phyloP scores from a whole-genome alignment of 176 grass and related monocot genomes.

The Musa schizocarpa region DNA sequence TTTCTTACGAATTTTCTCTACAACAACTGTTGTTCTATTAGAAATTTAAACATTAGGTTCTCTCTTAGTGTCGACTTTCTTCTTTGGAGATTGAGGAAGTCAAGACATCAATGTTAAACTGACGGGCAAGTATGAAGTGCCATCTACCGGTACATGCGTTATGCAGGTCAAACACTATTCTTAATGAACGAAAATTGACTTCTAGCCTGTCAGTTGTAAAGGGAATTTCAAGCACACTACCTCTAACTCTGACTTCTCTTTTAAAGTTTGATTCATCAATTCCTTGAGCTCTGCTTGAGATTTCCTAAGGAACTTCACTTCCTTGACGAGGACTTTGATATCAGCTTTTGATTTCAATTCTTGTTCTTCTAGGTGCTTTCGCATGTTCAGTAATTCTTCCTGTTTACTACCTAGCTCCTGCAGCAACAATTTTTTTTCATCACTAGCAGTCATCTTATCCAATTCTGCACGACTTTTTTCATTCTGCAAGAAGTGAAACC shows the following conservation, averaged over 20 bases:
- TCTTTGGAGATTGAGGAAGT: background rate
- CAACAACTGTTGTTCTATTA: too few species aligned
- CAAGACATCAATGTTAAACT: background rate
- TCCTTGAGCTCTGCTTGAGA: constrained; percentile 81
- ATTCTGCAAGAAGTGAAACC: constrained; percentile 37
- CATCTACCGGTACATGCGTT: background rate
- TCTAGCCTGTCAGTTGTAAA: background rate
- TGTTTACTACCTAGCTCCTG: constrained; percentile 57
- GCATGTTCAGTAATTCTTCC: constrained; percentile 62
- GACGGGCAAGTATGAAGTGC: background rate
- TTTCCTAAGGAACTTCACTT: constrained; percentile 85
- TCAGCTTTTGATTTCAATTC: constrained; percentile 89
- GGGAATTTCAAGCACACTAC: constrained; percentile 26
- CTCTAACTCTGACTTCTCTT: constrained; percentile 87
- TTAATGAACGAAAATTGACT: background rate
- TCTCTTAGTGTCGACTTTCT: background rate
- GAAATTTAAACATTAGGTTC: too few species aligned
- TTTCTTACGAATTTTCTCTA: too few species aligned
- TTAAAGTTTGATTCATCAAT: constrained; percentile 50
- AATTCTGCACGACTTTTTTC: constrained; percentile 63
- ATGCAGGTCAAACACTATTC: background rate
- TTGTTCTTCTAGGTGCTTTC: constrained; percentile 54
- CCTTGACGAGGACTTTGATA: constrained; percentile 89
- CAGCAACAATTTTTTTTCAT: constrained; percentile 58
- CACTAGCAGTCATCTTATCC: constrained; percentile 44